phyloP scores from a whole-genome alignment of 495 filamentous ascomycete genomes.

The Hyphodiscus hymeniophilus region DNA sequence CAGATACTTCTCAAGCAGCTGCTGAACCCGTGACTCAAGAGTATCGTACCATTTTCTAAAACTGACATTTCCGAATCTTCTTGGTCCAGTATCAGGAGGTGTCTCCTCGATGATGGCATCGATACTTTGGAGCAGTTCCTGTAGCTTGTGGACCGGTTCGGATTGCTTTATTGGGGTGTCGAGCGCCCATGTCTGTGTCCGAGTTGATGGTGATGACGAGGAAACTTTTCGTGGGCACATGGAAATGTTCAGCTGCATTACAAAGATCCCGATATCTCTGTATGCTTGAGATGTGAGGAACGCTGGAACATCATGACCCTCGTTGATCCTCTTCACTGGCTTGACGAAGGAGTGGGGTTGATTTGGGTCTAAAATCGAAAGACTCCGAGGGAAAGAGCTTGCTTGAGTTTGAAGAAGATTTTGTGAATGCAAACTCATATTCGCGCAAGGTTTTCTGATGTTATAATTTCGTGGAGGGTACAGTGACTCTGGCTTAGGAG shows the following conservation, averaged over 20 bases:
- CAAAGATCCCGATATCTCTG: conserved; percentile 73
- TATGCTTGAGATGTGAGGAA: conserved; percentile 80
- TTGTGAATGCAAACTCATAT: conserved; percentile 2
- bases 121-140: conserved; percentile 50
- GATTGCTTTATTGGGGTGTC: conserved; percentile 31
- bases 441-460: background rate
- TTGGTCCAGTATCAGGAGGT: conserved; percentile 75
- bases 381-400: background rate
- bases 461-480: background rate
- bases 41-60: conserved; percentile 77
- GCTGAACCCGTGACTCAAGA: conserved; percentile 47
- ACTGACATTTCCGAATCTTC: conserved; percentile 84
- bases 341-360: conserved; percentile 18
- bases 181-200: conserved; percentile 45
- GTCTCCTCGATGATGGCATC: conserved; percentile 64
- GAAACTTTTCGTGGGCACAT: conserved; percentile 61
- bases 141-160: conserved; percentile 54
- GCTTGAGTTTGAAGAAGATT: background rate
- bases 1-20: conserved; percentile 54
- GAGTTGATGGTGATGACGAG: conserved; percentile 10
- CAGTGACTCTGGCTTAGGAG: background rate
- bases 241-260: conserved; percentile 81
- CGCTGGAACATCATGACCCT: conserved; percentile 62
- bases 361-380: conserved; percentile 11
- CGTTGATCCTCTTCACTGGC: conserved; percentile 68